Evolutionary conservation across 352 stramenopile genomes (phyloP).

Genomic region (Albugo laibachii): DNA sequence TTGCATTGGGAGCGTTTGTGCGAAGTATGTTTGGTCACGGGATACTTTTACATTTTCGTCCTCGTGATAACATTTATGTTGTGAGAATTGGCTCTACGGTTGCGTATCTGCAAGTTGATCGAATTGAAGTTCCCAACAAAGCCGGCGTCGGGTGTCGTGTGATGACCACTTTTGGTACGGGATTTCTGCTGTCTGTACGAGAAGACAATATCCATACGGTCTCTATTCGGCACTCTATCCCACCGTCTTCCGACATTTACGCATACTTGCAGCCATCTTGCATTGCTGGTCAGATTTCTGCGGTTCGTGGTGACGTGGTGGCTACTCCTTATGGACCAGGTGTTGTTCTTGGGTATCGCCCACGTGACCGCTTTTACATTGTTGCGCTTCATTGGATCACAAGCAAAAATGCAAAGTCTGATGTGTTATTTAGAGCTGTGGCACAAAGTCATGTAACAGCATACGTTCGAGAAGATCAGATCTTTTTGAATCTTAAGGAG

Average conservation of each 20-base stretch:
- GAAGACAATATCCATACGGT: constrained; percentile 58
- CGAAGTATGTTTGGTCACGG: constrained; percentile 47
- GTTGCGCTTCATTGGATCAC: constrained; percentile 46
- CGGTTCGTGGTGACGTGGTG: constrained; percentile 54
- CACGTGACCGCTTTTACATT: constrained; percentile 35
- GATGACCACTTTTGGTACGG: constrained; percentile 43
- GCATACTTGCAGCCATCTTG: constrained; percentile 38
- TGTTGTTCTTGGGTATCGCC: constrained; percentile 44
- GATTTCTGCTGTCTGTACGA: constrained; percentile 32
- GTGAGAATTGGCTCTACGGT: constrained; percentile 38
- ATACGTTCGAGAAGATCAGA: too few relatives aligned
- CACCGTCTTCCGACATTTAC: constrained; percentile 19
- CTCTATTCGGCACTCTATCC: constrained; percentile 26
- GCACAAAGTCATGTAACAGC: too few relatives aligned
- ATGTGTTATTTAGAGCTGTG: too few relatives aligned
- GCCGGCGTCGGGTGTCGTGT: constrained; percentile 30
- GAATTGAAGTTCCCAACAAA: constrained; percentile 15
- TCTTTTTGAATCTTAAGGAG: too few relatives aligned
- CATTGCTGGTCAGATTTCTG: constrained; percentile 34
- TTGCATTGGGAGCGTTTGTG: constrained; percentile 25
- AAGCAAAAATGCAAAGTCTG: too few relatives aligned
- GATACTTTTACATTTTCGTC: constrained; percentile 22
- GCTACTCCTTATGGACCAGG: constrained; percentile 57
- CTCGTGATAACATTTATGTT: constrained; percentile 27
- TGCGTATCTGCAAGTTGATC: constrained; percentile 10